A percentile compares a stretch with the other conserved stretches of the same genome.
Evolutionary conservation across 805 yeast genomes (phyloP).

Genomic region (Candida xiaguanensis): DNA sequence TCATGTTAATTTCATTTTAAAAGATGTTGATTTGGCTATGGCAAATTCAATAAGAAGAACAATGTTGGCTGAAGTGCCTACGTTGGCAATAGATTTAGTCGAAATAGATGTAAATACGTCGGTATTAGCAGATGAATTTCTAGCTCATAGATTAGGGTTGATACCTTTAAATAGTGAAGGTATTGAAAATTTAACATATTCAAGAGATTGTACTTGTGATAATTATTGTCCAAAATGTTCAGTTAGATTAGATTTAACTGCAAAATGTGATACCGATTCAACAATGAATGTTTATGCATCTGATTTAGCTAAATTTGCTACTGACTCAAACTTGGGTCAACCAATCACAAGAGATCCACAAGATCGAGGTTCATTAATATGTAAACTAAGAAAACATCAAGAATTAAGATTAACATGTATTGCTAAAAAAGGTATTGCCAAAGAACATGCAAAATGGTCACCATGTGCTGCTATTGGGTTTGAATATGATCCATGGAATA

Average conservation of each 20-base stretch:
- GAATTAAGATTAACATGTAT: constrained; percentile 85
- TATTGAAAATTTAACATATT: constrained; percentile 78
- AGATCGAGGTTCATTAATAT: constrained; percentile 81
- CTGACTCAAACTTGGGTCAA: constrained; percentile 57
- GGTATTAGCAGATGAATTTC: constrained; percentile 94
- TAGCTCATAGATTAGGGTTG: constrained; percentile 90
- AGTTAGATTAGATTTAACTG: constrained; percentile 79
- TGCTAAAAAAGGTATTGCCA: constrained; percentile 95
- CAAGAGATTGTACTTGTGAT: constrained; percentile 97
- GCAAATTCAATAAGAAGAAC: constrained; percentile 91
- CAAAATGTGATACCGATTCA: constrained; percentile 83
- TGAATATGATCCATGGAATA: constrained; percentile 99
- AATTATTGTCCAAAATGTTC: constrained; percentile 95
- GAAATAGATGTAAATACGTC: constrained; percentile 91
- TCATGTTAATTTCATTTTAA: constrained; percentile 83
- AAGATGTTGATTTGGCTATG: constrained; percentile 82
- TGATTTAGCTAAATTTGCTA: constrained; percentile 53
- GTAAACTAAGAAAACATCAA: constrained; percentile 89
- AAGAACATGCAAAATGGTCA: constrained; percentile 98
- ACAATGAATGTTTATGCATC: constrained; percentile 88
- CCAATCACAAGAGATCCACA: constrained; percentile 82
- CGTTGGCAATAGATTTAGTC: constrained; percentile 92
- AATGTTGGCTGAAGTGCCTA: constrained; percentile 95
- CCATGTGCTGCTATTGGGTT: constrained; percentile 95
- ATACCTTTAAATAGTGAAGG: constrained; percentile 84